A percentile compares a stretch with the other conserved stretches of the same genome.
These are phyloP conservation scores for Cerioporus squamosus DNA, from an alignment of 1,284 basidiomycete species.

Conservation along the genomic window DNA sequence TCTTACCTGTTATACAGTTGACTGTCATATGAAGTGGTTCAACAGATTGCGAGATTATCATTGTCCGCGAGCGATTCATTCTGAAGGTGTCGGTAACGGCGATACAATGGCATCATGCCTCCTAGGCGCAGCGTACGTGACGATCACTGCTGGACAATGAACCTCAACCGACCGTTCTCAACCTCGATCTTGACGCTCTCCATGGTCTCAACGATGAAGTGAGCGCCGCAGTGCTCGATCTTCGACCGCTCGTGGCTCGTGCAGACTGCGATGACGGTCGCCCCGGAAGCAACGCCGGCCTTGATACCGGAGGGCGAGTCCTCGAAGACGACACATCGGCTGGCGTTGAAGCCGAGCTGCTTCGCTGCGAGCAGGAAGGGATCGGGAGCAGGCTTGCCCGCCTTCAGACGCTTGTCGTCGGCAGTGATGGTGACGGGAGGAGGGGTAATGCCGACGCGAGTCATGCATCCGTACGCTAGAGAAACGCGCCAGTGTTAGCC, in stretches of 20 bases:
- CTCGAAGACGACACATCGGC: constrained; percentile 72
- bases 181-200: constrained; percentile 52
- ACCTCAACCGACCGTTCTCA: constrained; percentile 45
- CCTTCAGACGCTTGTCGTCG: constrained; percentile 71
- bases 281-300: constrained; percentile 73
- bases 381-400: constrained; percentile 71
- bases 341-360: constrained; percentile 66
- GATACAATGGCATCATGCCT: too few relatives aligned
- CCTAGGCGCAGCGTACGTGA: too few relatives aligned
- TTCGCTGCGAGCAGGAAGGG: constrained; percentile 78
- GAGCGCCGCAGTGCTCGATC: constrained; percentile 67
- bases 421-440: constrained; percentile 79
- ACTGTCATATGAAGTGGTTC: too few relatives aligned
- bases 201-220: constrained; percentile 68
- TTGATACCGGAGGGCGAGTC: constrained; percentile 77
- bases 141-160: constrained; percentile 24
- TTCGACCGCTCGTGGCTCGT: constrained; percentile 62
- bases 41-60: too few relatives aligned
- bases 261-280: constrained; percentile 78
- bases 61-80: too few relatives aligned
- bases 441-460: constrained; percentile 71
- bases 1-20: too few relatives aligned
- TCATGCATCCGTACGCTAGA: constrained; percentile 72
- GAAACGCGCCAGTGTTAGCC: constrained; percentile 12
- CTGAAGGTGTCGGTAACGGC: too few relatives aligned